Conservation (phyloP, 768 basidiomycete species). For the Amyloporia xantha region DNA sequence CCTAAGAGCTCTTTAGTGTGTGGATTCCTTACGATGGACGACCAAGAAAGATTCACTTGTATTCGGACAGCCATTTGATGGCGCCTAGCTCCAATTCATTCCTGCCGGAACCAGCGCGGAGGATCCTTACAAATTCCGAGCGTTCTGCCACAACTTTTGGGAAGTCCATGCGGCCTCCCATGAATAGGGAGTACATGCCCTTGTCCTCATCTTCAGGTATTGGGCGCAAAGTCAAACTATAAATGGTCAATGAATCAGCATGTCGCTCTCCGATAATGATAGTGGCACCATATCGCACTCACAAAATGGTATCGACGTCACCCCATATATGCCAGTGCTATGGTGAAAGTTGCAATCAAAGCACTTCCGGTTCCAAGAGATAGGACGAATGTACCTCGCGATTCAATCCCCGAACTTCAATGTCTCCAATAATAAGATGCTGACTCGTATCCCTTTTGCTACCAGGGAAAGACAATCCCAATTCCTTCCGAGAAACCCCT, state of each 20-base stretch:
- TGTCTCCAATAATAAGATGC: neutral
- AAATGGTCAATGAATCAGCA: neutral
- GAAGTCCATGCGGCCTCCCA: neutral
- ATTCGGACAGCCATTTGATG: neutral
- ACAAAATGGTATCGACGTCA: neutral
- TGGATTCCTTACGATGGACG: neutral
- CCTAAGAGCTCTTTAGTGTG: slow-evolving; percentile 17
- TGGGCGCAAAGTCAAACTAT: slow-evolving; percentile 3
- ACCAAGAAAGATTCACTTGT: neutral
- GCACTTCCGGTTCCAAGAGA: slow-evolving; percentile 3
- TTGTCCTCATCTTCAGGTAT: slow-evolving; percentile 3
- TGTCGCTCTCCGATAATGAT: neutral
- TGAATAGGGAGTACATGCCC: neutral
- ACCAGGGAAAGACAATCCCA: slow-evolving; percentile 1
- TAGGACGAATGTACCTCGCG: neutral
- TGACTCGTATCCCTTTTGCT: neutral
- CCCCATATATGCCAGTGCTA: slow-evolving; percentile 6
- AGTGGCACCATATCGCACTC: neutral
- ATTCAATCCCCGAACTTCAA: neutral
- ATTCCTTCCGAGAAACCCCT: slow-evolving; percentile 4
- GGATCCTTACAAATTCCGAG: neutral
- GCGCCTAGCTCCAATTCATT: slow-evolving; percentile 1
- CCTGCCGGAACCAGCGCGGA: neutral
- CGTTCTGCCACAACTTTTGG: slow-evolving; percentile 1
- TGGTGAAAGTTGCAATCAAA: slow-evolving; percentile 3